Evolutionary conservation across 768 basidiomycete species (phyloP), one percentile per base, ranked within the genome.

Genomic region (Amyloporia xantha): DNA sequence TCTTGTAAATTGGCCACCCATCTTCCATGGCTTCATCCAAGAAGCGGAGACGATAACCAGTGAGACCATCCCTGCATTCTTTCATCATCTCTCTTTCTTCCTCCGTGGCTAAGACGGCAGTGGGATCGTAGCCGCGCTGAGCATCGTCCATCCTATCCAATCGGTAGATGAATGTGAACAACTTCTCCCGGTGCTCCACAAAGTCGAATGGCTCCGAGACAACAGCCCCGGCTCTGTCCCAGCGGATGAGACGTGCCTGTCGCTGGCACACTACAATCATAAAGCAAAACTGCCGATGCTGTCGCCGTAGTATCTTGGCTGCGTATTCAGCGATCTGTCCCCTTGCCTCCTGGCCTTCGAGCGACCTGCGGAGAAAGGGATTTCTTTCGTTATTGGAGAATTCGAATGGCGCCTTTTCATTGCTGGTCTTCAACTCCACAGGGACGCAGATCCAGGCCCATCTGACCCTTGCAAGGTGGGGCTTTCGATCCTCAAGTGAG

Each of bases 1-100:
- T 19, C 45, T 46, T 23, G 30, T 42, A 44, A 15, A 48, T 19
- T 26, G 43, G 44, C 30, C 25, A 37, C 23, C 41, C 48, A 17
- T 15, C 19, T 11, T 27, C 15, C 9, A 33, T 33, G 15, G 30
- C 30, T 15, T 7, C 30, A 15, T 33, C 15, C 30, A 33, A 15
- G 30, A 7, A 15, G 9, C 15, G 7, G 9, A 33, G 30, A 33
- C 30, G 30, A 15, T 33, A 33, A 15, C 15, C 30, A 11, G 13
- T 6, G 7, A 33, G 7, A 15, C 9, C 7, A 15, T 33, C 30
- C 30, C 15, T 33, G 7, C 9, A 7, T 15, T 33, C 15, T 33
- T 15, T 7, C 30, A 33, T 33, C 30, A 33, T 7, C 9, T 33
- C 30, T 7, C 7, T 33, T 7, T 33, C 30, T 15, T 33, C 15